Evolutionary conservation across 1,139 yeast species (phyloP).

Genomic region (Kluyveromyces sp.): DNA sequence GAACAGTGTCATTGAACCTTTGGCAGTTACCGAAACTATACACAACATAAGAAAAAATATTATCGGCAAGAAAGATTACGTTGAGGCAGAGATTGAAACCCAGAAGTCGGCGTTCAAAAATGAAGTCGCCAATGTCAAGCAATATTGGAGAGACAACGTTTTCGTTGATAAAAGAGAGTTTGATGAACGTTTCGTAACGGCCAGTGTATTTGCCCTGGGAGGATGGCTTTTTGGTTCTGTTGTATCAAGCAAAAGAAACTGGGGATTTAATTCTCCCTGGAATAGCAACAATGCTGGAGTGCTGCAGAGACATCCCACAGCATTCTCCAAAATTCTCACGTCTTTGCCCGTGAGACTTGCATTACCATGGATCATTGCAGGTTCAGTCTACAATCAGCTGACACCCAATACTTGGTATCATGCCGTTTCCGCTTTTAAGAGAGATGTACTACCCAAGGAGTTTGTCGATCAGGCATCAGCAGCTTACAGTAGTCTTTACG

Average conservation of each 20-base stretch:
- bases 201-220: constrained; percentile 21
- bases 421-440: constrained; percentile 12
- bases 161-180: constrained; percentile 20
- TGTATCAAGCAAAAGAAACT: constrained; percentile 19
- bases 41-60: constrained; percentile 13
- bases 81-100: constrained; percentile 14
- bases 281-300: constrained; percentile 6
- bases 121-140: constrained; percentile 13
- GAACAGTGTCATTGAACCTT: constrained; percentile 22
- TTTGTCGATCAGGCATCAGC: constrained; percentile 14
- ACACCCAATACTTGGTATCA: constrained; percentile 23
- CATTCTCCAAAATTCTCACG: constrained; percentile 16
- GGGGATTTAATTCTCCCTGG: constrained; percentile 16
- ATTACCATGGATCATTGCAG: constrained; percentile 22
- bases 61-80: constrained; percentile 11
- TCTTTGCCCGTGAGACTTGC: constrained; percentile 24
- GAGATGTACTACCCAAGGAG: constrained; percentile 19
- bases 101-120: constrained; percentile 16
- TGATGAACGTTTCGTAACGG: constrained; percentile 20
- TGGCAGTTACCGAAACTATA: constrained; percentile 16
- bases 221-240: constrained; percentile 25
- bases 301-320: constrained; percentile 11
- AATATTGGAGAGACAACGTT: constrained; percentile 18
- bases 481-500: constrained; percentile 13
- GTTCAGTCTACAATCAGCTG: constrained; percentile 16